Base-by-base conservation (phyloP, 2,329 filamentous ascomycete species). In the Plenodomus lindquistii region DNA sequence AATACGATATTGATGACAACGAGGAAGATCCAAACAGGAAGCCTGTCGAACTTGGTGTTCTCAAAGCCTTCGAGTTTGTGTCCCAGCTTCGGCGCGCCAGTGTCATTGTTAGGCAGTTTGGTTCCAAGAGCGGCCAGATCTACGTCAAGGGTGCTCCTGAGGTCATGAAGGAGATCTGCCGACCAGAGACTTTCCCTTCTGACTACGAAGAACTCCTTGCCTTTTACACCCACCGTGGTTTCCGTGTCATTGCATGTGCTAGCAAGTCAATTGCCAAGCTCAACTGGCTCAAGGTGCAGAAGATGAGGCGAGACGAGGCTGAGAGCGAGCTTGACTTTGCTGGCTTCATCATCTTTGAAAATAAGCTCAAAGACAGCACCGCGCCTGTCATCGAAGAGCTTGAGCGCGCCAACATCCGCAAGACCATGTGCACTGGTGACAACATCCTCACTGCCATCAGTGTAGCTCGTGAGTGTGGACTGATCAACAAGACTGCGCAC, bases 281-380 rank as follows among this genome's bases (percentile, higher is more conserved):
- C 24, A 95, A 87, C 62, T 97, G 91, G 92, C 85, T 96, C 45
- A 96, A 95, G 69, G 86, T 92, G 6, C 91, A 97, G 66, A 96
- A 96, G 75, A 92, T 97, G 87, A 88, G 85, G 60, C 87, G 94
- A 22, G 77, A 85, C 34, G 89, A 97, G 44, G 92, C 89, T 8
- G 94, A 99, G 72, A 87, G 84, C 2, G 80, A 85, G 24, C 81
- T 99, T 10, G 85, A 93, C 38, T 97, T 99, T 66, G 82, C 92
- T 29, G 94, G 94, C 4, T 99, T 99, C 74, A 97, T 99, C 66
- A 87, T 99, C 44, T 99, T 99, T 62, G 94, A 99, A 75, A 99
- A 99, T 76, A 99, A 99, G 74, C 77, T 99, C 52, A 99, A 99
- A 72, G 86, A 89, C 1, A 91, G 84, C 17, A 97, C 93, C 0